Conservation (phyloP, 2,329 filamentous ascomycete species). For the Pseudogymnoascus sp. region DNA sequence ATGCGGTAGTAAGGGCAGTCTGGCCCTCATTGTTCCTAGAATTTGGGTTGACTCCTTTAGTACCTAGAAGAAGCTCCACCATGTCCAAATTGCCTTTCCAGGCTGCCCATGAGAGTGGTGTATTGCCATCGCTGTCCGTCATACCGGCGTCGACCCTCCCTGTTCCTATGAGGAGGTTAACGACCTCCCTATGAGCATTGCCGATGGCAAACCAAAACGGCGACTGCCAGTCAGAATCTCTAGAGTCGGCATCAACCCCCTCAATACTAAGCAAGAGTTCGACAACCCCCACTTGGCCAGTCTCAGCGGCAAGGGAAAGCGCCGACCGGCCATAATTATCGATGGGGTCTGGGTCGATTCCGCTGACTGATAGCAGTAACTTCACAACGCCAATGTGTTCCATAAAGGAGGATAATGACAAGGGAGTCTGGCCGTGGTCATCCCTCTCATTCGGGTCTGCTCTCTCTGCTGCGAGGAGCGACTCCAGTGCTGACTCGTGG, state of each 20-base stretch:
- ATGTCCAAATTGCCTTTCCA: not conserved
- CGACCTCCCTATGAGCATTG: not conserved
- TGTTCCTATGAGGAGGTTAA: not conserved
- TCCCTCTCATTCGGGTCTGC: not conserved
- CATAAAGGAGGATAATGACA: slow-evolving; percentile 14
- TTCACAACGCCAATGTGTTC: not conserved
- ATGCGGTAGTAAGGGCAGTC: not conserved
- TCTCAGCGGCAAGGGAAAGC: not conserved
- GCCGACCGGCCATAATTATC: not conserved
- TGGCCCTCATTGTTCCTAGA: not conserved
- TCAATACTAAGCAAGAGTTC: not conserved
- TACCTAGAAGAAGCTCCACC: not conserved
- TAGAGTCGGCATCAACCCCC: not conserved
- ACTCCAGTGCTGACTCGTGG: slow-evolving; percentile 11
- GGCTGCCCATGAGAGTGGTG: not conserved
- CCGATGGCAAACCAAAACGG: not conserved
- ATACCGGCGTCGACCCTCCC: not conserved
- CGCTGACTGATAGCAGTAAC: not conserved
- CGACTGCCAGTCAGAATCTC: not conserved
- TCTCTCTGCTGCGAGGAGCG: slow-evolving; percentile 8
- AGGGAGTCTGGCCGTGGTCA: slow-evolving; percentile 12
- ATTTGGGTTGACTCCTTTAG: not conserved
- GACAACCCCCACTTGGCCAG: not conserved
- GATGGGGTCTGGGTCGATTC: not conserved
- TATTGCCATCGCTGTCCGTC: not conserved